These are phyloP conservation scores for Carex littledalei DNA, from an alignment of 176 grass and related monocot genomes.

Conservation along the genomic window DNA sequence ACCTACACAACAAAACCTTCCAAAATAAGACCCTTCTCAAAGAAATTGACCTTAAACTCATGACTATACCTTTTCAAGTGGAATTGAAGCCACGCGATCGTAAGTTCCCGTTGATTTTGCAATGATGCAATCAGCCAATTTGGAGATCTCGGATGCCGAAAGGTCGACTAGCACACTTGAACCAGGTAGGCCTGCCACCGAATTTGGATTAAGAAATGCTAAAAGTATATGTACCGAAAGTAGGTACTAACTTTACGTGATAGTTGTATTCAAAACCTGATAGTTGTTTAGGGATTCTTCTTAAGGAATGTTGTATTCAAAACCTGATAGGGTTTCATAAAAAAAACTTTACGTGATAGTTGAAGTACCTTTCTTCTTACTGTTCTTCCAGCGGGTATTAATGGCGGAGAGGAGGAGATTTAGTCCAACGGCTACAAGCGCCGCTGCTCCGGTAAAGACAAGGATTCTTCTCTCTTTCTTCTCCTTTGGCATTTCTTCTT, in stretches of 20 bases:
- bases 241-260: not conserved
- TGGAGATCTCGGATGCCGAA: slow-evolving; percentile 60
- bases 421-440: slow-evolving; percentile 72
- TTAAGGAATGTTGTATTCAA: no score
- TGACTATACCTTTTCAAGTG: slow-evolving; percentile 70
- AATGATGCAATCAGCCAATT: slow-evolving; percentile 52
- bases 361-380: slow-evolving; percentile 53
- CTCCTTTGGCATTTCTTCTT: slow-evolving; percentile 38
- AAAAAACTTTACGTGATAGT: not conserved
- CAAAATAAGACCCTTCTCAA: slow-evolving; percentile 6
- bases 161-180: slow-evolving; percentile 57
- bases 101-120: slow-evolving; percentile 70
- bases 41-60: not conserved
- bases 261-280: not conserved
- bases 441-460: slow-evolving; percentile 50
- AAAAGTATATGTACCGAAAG: not conserved
- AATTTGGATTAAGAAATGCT: not conserved
- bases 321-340: no score
- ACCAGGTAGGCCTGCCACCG: slow-evolving; percentile 60
- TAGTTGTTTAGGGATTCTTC: no score
- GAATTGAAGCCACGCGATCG: slow-evolving; percentile 70
- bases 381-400: slow-evolving; percentile 35
- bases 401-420: slow-evolving; percentile 85
- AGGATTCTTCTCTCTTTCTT: slow-evolving; percentile 43
- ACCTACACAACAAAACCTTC: slow-evolving; percentile 36